phyloP scores from a whole-genome alignment of 2,329 filamentous ascomycete species.

The Fusarium marasasianum region DNA sequence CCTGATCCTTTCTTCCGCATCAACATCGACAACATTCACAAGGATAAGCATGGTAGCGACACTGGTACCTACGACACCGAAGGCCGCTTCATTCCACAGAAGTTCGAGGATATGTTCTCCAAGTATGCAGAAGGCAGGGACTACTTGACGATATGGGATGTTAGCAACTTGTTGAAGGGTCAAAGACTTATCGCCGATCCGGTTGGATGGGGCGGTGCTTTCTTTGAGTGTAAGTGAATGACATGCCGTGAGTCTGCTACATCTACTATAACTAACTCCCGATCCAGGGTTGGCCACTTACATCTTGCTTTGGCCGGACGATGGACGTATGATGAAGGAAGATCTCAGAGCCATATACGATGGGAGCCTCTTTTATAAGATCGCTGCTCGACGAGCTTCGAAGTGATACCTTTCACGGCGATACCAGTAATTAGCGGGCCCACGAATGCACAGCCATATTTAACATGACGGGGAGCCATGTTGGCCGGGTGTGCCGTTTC shows the following conservation, averaged over 20 bases:
- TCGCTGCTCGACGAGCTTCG: background rate
- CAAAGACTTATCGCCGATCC: background rate
- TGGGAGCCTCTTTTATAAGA: background rate
- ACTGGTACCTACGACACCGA: background rate
- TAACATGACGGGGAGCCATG: too few species aligned
- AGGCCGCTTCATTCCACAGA: background rate
- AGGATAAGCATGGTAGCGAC: background rate
- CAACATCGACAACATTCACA: accelerated
- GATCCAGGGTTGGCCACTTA: background rate
- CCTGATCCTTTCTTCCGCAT: accelerated
- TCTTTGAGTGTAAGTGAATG: background rate
- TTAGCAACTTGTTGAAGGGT: accelerated
- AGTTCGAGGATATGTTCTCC: background rate
- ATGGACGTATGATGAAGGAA: background rate
- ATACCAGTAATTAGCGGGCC: too few species aligned
- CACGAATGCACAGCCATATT: too few species aligned
- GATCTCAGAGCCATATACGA: background rate
- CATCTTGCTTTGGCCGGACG: background rate
- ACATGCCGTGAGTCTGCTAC: accelerated
- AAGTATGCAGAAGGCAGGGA: background rate
- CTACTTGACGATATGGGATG: background rate
- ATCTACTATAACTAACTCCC: accelerated
- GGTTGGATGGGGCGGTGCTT: background rate
- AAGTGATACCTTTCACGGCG: background rate
- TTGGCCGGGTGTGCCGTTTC: too few species aligned